Base-by-base conservation (phyloP, 179 eudicot genomes). In the Carnegiea gigantea region DNA sequence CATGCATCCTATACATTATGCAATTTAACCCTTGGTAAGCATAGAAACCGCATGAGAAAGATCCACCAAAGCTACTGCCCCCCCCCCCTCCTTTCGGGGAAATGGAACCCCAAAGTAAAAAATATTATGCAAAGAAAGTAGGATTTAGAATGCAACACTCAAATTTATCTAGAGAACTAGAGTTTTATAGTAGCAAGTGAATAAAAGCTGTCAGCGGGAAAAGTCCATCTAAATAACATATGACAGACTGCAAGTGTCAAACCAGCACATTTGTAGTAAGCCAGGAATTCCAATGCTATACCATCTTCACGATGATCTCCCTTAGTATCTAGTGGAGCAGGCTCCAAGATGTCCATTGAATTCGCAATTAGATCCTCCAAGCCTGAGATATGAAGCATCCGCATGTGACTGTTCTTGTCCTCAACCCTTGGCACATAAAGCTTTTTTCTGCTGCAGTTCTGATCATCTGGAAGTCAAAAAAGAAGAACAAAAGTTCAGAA, bases 341-440 rank as follows among this genome's bases (percentile, higher is more conserved):
- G 99, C 83, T 96, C 99, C 83, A 96, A 85, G 75, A 96, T 96
- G 79, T 92, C 85, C 99, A 96, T 96, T 46, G 99, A 93, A 78
- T 96, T 96, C 26, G 98, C 91, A 79, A 94, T 86, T 44, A 96
- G 86, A 88, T 96, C 98, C 75, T 90, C 86, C 79, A 91, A 84
- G 44, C 88, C 86, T 44, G 91, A 83, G 78, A 96, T 93, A 83
- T 94, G 84, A 70, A 96, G 87, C 99, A 96, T 94, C 83, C 97
- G 87, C 99, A 96, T 96, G 85, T 91, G 86, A 78, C 97, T 83
- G 81, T 96, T 93, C 85, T 86, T 94, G 86, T 96, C 98, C 86
- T 96, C 98, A 89, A 96, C 98, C 48, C 99, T 84, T 77, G 99
- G 99, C 84, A 96, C 97, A 86, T 92, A 96, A 71, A 96, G 92